Base-by-base conservation (phyloP, 352 stramenopile species). In the Pythium rhizo-oryzae region DNA sequence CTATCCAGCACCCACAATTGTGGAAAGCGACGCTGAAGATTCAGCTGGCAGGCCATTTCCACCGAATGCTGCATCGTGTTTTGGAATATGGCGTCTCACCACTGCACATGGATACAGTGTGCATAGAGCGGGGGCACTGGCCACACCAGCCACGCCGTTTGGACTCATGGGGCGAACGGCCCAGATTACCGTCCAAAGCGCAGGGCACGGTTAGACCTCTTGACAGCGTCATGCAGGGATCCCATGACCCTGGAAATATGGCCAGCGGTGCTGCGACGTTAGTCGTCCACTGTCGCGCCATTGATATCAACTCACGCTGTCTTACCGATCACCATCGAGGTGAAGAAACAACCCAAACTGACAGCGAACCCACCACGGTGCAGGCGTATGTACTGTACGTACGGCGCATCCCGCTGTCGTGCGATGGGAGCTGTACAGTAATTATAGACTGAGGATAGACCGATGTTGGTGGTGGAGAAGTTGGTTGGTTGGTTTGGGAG, bases 51-150 rank as follows among this genome's bases (percentile, higher is more conserved):
- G 2, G 15, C 18, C 19, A 6, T 3, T 21, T n/a, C 8, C 54
- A 49, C 8, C 30, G 37, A 35, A 5, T 0, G 2, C 7, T 44
- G 43, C 58, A 44, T 56, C 58, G 58, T 43, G 11, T 64, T 64
- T 4, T 39, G 28, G 51, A 58, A 58, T 58, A 9, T 28, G 51
- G 16, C 25, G 28, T 44, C 51, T 46, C 51, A 44, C 43, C n/a
- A 23, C 18, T 35, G 21, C 30, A 58, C 35, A 65, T 65, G 59
- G 59, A 50, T 58, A 65, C 59, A 63, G 25, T 44, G 57, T 63
- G 28, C 57, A 63, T 63, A 63, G 43, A 28, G 28, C 57, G 12
- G 41, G 30, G 19, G 1, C 25, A 63, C 57, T 63, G 57, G 57
- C 57, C 57, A 63, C 57, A 51, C 54, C 30, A 59, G 43, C 43